Conservation (phyloP, 2,329 filamentous ascomycete species). For the Mycogone perniciosa region DNA sequence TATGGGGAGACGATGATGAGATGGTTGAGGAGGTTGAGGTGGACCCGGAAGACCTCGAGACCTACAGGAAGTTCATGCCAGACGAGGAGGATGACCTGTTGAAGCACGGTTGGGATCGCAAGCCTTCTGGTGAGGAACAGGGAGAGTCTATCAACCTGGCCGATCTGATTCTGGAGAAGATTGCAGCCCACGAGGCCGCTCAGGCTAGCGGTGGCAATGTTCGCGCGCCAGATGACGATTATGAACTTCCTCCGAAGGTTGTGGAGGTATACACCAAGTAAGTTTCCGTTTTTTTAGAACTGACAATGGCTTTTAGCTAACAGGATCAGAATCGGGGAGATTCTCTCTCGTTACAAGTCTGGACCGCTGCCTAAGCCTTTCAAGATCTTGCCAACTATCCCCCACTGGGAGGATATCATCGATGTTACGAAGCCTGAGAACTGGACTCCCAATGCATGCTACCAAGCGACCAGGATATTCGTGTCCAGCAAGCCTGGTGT, state of each 20-base stretch:
- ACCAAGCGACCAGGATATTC: slow-evolving; percentile 88
- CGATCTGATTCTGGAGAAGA: slow-evolving; percentile 89
- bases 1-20: slow-evolving; percentile 75
- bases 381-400: slow-evolving; percentile 89
- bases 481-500: slow-evolving; percentile 74
- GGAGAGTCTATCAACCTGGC: slow-evolving; percentile 69
- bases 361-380: slow-evolving; percentile 97
- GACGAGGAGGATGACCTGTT: slow-evolving; percentile 66
- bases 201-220: slow-evolving; percentile 39
- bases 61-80: slow-evolving; percentile 85
- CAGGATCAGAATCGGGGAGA: slow-evolving; percentile 62
- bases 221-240: slow-evolving; percentile 65
- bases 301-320: slow-evolving; percentile 12
- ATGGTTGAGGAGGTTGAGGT: slow-evolving; percentile 69
- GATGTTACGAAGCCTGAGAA: slow-evolving; percentile 73
- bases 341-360: slow-evolving; percentile 88
- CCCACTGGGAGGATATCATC: slow-evolving; percentile 84
- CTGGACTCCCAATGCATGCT: slow-evolving; percentile 70
- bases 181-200: slow-evolving; percentile 79
- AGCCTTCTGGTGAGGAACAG: slow-evolving; percentile 40
- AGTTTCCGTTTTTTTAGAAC: slow-evolving; percentile 16
- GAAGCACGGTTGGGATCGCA: slow-evolving; percentile 53
- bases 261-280: slow-evolving; percentile 90
- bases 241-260: slow-evolving; percentile 84
- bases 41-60: slow-evolving; percentile 80